phyloP scores from a whole-genome alignment of 768 basidiomycete species.

The Rhodosporidiobolus sp. region DNA sequence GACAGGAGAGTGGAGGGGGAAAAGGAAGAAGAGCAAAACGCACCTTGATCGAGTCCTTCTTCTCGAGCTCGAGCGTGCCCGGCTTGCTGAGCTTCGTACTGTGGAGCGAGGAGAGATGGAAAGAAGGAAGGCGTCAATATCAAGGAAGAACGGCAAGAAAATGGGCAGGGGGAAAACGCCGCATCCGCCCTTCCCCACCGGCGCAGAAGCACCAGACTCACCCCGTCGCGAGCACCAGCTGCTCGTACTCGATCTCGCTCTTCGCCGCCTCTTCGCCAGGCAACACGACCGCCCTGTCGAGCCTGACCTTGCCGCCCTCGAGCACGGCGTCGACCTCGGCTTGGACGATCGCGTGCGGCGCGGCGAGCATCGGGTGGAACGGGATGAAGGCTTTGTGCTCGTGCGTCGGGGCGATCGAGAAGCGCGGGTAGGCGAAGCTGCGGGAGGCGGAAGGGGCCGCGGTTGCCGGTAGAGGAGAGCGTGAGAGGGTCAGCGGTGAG shows the following conservation, averaged over 20 bases:
- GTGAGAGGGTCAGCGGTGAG: neutral
- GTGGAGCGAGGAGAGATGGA: neutral
- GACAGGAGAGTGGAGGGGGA: too few species aligned
- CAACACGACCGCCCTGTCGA: slow-evolving; percentile 27
- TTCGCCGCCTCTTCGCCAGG: slow-evolving; percentile 42
- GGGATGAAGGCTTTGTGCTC: slow-evolving; percentile 69
- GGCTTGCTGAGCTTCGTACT: slow-evolving; percentile 43
- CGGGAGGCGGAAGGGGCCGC: slow-evolving; percentile 42
- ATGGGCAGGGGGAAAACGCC: too few species aligned
- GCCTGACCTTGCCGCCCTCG: neutral
- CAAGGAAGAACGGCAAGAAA: neutral
- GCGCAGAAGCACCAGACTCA: neutral
- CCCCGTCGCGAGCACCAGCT: slow-evolving; percentile 62
- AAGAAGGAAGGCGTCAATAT: neutral
- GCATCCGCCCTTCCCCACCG: too few species aligned
- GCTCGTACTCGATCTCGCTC: slow-evolving; percentile 56
- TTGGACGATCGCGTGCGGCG: slow-evolving; percentile 17
- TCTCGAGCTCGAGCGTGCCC: slow-evolving; percentile 40
- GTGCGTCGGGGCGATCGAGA: slow-evolving; percentile 60
- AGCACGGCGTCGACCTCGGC: slow-evolving; percentile 16
- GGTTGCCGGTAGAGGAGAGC: neutral
- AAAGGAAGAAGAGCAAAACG: too few species aligned
- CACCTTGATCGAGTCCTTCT: slow-evolving; percentile 52
- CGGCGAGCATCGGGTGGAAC: slow-evolving; percentile 45
- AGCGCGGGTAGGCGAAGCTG: slow-evolving; percentile 61